Conservation (phyloP, 768 basidiomycete genomes). For the Termitomyces bulborhizus region DNA sequence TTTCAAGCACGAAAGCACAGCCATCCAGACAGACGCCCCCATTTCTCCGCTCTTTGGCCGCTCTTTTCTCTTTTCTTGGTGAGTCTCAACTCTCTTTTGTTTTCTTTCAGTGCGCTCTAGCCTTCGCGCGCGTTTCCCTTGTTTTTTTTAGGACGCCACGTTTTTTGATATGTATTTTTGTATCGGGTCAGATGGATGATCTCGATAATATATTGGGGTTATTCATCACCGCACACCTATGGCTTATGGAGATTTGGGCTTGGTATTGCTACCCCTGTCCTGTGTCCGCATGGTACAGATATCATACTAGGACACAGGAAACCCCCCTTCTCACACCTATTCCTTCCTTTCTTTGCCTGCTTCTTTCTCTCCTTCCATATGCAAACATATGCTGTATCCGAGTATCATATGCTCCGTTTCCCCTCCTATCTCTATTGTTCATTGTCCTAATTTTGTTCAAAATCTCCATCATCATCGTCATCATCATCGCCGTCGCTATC, state of each 20-base stretch:
- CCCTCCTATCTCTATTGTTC: background rate
- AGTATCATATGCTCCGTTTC: background rate
- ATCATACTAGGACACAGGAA: background rate
- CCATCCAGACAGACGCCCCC: background rate
- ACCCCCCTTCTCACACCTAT: background rate
- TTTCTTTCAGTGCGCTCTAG: background rate
- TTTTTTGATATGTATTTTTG: background rate
- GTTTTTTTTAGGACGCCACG: background rate
- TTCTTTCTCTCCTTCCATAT: background rate
- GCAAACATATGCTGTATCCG: background rate
- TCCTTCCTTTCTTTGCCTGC: background rate
- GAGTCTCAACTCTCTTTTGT: background rate
- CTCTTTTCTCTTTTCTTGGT: background rate
- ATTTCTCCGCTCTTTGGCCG: background rate
- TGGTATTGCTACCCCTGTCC: background rate
- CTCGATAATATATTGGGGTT: background rate
- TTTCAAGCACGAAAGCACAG: background rate
- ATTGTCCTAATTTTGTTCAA: background rate
- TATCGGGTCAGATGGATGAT: background rate
- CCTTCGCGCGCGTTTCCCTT: background rate
- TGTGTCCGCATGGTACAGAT: background rate
- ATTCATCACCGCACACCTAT: background rate
- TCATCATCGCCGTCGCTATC: background rate
- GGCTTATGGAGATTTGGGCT: background rate
- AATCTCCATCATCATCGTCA: background rate